phyloP scores from a whole-genome alignment of 108 stramenopile species.

The Schizochytrium sp. region DNA sequence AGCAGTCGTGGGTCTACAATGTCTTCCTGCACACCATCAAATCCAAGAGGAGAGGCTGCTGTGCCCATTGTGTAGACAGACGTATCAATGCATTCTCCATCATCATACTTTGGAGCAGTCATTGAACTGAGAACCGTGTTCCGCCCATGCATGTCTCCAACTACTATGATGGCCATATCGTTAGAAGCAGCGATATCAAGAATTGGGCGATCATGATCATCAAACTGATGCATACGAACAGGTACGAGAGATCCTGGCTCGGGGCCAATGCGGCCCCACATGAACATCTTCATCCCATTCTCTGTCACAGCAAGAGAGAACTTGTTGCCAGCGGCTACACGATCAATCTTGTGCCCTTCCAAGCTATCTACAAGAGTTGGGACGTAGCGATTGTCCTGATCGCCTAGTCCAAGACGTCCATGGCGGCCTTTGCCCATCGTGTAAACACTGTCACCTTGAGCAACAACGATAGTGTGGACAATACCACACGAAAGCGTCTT shows the following conservation, averaged over 20 bases:
- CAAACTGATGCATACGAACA: not conserved
- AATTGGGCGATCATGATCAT: constrained; percentile 43
- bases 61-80: constrained; percentile 52
- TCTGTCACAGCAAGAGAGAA: constrained; percentile 28
- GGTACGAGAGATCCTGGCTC: constrained; percentile 17
- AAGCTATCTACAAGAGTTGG: not conserved
- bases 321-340: not conserved
- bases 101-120: not conserved
- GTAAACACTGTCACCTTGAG: not conserved
- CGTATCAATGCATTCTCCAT: not conserved
- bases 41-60: not conserved
- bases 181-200: not conserved
- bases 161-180: not conserved
- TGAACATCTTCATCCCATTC: not conserved
- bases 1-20: not conserved
- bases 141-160: not conserved
- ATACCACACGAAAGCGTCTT: not conserved
- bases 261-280: constrained; percentile 37
- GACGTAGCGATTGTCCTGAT: constrained; percentile 8
- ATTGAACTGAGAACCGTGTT: not conserved
- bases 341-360: not conserved
- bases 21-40: too few species aligned
- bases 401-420: constrained; percentile 33
- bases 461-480: not conserved
- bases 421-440: constrained; percentile 21